Conservation (phyloP, 768 basidiomycete genomes). For the Mycena crocata region DNA sequence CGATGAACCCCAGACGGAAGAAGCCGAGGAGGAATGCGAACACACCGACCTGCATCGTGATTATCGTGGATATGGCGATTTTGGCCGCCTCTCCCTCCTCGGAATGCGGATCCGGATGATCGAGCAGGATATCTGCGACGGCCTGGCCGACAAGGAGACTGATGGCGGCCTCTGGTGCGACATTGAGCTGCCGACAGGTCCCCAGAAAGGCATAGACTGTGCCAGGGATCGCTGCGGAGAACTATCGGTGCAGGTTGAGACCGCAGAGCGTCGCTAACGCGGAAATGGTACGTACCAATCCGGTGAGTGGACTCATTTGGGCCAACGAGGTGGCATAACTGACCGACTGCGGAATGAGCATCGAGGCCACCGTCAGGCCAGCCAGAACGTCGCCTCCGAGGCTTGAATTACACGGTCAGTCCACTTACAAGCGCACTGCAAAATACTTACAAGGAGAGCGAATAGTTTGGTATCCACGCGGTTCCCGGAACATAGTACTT, state of each 20-base stretch:
- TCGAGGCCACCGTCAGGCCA: slow-evolving; percentile 86
- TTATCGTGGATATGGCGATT: slow-evolving; percentile 79
- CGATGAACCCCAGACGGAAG: slow-evolving; percentile 90
- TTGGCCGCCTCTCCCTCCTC: slow-evolving; percentile 64
- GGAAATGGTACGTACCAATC: slow-evolving; percentile 67
- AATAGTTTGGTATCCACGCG: slow-evolving; percentile 85
- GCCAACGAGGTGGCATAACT: slow-evolving; percentile 93
- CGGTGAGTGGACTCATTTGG: slow-evolving; percentile 85
- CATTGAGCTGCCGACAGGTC: slow-evolving; percentile 83
- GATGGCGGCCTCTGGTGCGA: slow-evolving; percentile 90
- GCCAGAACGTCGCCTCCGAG: slow-evolving; percentile 82
- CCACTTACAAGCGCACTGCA: background rate
- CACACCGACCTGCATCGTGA: slow-evolving; percentile 86
- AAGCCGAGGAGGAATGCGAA: slow-evolving; percentile 89
- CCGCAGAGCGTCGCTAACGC: background rate
- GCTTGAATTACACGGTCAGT: slow-evolving; percentile 44
- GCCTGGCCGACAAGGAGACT: slow-evolving; percentile 91
- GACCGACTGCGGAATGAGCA: slow-evolving; percentile 89
- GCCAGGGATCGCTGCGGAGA: slow-evolving; percentile 87
- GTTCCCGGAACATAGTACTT: slow-evolving; percentile 84
- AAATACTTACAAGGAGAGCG: slow-evolving; percentile 67
- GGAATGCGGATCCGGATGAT: slow-evolving; percentile 53
- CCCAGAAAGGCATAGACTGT: slow-evolving; percentile 93
- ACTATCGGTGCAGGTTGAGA: slow-evolving; percentile 53
- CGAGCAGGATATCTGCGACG: slow-evolving; percentile 73